phyloP scores from a whole-genome alignment of 2,329 filamentous ascomycete genomes.

The Microcyclosporella mali region DNA sequence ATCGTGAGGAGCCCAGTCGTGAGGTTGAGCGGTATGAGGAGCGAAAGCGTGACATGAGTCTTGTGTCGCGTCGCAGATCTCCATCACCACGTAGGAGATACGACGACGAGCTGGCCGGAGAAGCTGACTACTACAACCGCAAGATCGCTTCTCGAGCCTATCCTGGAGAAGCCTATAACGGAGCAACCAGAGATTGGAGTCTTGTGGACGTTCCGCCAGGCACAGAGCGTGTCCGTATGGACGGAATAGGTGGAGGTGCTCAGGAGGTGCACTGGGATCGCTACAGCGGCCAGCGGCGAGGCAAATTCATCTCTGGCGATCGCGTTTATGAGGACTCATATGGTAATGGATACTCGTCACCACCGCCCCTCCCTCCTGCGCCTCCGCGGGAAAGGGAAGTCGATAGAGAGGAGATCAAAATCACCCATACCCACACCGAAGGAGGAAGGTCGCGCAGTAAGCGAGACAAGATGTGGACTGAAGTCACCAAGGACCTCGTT shows the following conservation, averaged over 20 bases:
- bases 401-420: constrained; percentile 45
- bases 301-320: constrained; percentile 65
- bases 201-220: constrained; percentile 81
- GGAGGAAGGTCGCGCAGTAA: constrained; percentile 16
- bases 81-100: constrained; percentile 43
- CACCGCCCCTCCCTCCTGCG: constrained; percentile 20
- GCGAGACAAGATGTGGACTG: constrained; percentile 71
- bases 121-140: constrained; percentile 58
- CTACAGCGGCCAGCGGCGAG: constrained; percentile 70
- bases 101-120: constrained; percentile 46
- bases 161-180: constrained; percentile 67
- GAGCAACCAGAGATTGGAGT: constrained; percentile 69
- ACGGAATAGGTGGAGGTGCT: constrained; percentile 66
- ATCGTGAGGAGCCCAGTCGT: constrained; percentile 24
- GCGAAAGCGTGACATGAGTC: constrained; percentile 19
- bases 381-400: constrained; percentile 31
- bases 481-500: constrained; percentile 91
- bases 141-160: constrained; percentile 63
- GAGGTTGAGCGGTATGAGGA: constrained; percentile 31
- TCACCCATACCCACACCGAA: constrained; percentile 17
- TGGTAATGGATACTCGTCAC: constrained; percentile 25
- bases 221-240: constrained; percentile 75
- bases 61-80: constrained; percentile 35
- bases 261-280: constrained; percentile 74
- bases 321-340: constrained; percentile 46